A percentile compares a stretch with the other conserved stretches of the same genome.
Conservation (phyloP, 1,139 yeast species). For the Zygoascus meyerae region DNA sequence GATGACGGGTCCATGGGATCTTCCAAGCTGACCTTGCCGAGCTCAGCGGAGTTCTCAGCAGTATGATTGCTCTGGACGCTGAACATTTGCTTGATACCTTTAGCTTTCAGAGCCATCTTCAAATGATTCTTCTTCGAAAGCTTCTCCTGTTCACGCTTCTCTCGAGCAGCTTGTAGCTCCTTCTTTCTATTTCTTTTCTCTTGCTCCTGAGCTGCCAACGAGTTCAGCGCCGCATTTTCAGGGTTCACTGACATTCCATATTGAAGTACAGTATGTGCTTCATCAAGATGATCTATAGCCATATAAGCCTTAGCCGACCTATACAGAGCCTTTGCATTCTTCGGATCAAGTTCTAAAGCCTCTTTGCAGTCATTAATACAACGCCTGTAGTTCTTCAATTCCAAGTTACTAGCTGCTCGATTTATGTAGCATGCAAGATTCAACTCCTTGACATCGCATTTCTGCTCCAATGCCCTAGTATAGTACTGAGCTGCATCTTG, state of each 20-base stretch:
- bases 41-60: slow-evolving; percentile 16
- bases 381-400: slow-evolving; percentile 64
- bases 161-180: slow-evolving; percentile 27
- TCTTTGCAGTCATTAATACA: slow-evolving; percentile 83
- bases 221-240: slow-evolving; percentile 46
- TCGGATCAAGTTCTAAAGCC: slow-evolving; percentile 60
- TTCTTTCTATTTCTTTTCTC: slow-evolving; percentile 28
- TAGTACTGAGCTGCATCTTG: slow-evolving; percentile 73
- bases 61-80: slow-evolving; percentile 18
- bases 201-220: slow-evolving; percentile 9
- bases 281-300: slow-evolving; percentile 61
- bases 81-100: slow-evolving; percentile 18
- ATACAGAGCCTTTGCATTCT: slow-evolving; percentile 75
- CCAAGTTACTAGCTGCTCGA: slow-evolving; percentile 89
- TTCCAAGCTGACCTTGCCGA: slow-evolving; percentile 48
- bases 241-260: slow-evolving; percentile 61
- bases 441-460: slow-evolving; percentile 42
- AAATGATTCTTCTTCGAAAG: slow-evolving; percentile 32
- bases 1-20: slow-evolving; percentile 70
- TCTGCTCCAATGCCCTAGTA: slow-evolving; percentile 70
- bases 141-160: slow-evolving; percentile 33
- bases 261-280: slow-evolving; percentile 59
- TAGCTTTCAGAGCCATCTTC: slow-evolving; percentile 32
- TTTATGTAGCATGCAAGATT: slow-evolving; percentile 65
- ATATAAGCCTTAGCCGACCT: slow-evolving; percentile 80